phyloP scores from a whole-genome alignment of 768 basidiomycete species.

The Chiua virens region DNA sequence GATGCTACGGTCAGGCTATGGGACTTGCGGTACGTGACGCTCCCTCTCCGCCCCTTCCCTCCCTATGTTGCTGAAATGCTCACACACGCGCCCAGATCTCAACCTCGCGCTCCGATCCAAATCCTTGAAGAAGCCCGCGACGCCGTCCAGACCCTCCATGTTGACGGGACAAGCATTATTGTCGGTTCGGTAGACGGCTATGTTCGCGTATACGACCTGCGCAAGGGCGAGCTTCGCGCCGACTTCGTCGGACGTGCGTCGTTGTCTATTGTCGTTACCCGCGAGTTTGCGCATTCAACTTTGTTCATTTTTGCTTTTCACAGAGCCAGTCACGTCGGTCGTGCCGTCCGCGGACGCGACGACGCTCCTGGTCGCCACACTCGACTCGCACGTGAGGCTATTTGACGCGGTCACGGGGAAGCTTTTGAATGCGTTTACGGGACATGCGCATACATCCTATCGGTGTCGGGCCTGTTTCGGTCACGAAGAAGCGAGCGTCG shows the following conservation, averaged over 20 bases:
- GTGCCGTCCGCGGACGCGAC: constrained; percentile 76
- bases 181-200: constrained; percentile 91
- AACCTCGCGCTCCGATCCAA: constrained; percentile 85
- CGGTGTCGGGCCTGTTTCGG: constrained; percentile 82
- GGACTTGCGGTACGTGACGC: constrained; percentile 73
- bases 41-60: background rate
- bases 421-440: constrained; percentile 80
- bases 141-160: constrained; percentile 75
- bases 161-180: constrained; percentile 64
- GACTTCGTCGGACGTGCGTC: constrained; percentile 89
- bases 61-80: background rate
- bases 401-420: constrained; percentile 85
- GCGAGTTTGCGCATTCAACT: background rate
- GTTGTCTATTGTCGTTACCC: background rate
- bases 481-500: constrained; percentile 74
- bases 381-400: constrained; percentile 83
- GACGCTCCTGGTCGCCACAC: constrained; percentile 77
- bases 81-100: constrained; percentile 47
- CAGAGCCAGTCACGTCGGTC: constrained; percentile 87
- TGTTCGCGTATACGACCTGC: constrained; percentile 91
- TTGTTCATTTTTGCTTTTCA: background rate
- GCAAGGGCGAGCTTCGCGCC: constrained; percentile 85
- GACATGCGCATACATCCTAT: constrained; percentile 74
- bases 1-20: constrained; percentile 90
- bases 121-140: constrained; percentile 86